phyloP scores from a whole-genome alignment of 2,329 filamentous ascomycete genomes.

The Xylariaceae sp. region DNA sequence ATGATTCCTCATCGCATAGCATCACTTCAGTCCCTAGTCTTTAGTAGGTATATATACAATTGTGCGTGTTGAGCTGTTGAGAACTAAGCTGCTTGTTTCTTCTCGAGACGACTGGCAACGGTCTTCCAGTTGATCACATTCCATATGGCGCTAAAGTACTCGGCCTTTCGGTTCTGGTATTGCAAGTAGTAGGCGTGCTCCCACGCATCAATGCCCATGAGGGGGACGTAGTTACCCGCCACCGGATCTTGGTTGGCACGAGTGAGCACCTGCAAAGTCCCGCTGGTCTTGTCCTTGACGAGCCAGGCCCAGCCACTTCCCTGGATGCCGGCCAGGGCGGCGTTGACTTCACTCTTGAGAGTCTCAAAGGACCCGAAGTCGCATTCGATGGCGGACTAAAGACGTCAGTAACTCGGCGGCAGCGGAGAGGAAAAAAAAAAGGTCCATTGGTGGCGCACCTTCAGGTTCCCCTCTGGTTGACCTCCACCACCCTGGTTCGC shows the following conservation, averaged over 20 bases:
- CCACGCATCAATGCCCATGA: constrained; percentile 62
- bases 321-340: constrained; percentile 52
- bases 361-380: constrained; percentile 51
- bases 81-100: constrained; percentile 17
- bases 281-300: constrained; percentile 45
- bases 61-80: neutral
- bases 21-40: neutral
- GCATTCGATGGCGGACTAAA: constrained; percentile 46
- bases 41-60: neutral
- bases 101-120: constrained; percentile 29
- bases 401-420: constrained; percentile 6
- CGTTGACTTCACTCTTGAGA: constrained; percentile 50
- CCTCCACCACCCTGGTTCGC: constrained; percentile 36
- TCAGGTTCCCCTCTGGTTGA: constrained; percentile 44
- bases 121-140: constrained; percentile 67
- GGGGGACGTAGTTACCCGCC: constrained; percentile 40
- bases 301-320: constrained; percentile 66
- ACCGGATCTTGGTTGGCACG: constrained; percentile 62
- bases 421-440: neutral
- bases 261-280: constrained; percentile 52
- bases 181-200: constrained; percentile 55
- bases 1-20: neutral
- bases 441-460: constrained; percentile 11
- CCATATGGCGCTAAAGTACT: constrained; percentile 76
- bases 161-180: constrained; percentile 77